Percentiles rank a stretch among this genome's conserved stretches.
Evolutionary conservation across 345 rosid genomes (phyloP).

Genomic region (Nephelium lappaceum): DNA sequence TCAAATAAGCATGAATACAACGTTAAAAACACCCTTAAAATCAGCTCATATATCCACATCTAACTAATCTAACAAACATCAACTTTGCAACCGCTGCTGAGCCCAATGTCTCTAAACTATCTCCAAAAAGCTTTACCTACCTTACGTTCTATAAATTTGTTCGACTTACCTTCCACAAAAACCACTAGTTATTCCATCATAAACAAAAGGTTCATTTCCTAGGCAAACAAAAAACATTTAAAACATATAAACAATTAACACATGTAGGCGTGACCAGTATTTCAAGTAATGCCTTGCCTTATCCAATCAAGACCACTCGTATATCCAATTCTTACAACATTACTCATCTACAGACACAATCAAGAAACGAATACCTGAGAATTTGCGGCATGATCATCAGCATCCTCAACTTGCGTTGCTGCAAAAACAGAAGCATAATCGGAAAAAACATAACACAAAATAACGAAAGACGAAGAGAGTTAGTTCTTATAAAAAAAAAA

Average conservation of each 20-base stretch:
- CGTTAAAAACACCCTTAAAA: too few relatives aligned
- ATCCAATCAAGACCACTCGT: neutral
- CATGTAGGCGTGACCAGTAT: neutral
- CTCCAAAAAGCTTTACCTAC: neutral
- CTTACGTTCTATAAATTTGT: neutral
- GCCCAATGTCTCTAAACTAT: neutral
- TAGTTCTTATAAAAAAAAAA: too few relatives aligned
- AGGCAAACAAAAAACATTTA: neutral
- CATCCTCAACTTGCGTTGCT: constrained; percentile 53
- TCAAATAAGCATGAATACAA: too few relatives aligned
- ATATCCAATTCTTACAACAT: neutral
- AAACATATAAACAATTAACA: neutral
- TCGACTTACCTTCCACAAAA: neutral
- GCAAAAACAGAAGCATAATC: constrained; percentile 34
- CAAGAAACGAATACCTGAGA: constrained; percentile 57
- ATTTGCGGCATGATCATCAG: constrained; percentile 53
- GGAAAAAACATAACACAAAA: constrained; percentile 1
- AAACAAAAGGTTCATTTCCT: neutral
- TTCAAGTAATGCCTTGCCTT: neutral
- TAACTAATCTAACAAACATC: too few relatives aligned
- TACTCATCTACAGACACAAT: neutral
- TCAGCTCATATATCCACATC: too few relatives aligned
- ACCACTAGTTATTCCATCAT: neutral
- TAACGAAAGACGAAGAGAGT: too few relatives aligned
- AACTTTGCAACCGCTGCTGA: neutral